These are phyloP conservation scores for Aureococcus anophagefferens DNA, from an alignment of 108 stramenopile species.

Conservation along the genomic window DNA sequence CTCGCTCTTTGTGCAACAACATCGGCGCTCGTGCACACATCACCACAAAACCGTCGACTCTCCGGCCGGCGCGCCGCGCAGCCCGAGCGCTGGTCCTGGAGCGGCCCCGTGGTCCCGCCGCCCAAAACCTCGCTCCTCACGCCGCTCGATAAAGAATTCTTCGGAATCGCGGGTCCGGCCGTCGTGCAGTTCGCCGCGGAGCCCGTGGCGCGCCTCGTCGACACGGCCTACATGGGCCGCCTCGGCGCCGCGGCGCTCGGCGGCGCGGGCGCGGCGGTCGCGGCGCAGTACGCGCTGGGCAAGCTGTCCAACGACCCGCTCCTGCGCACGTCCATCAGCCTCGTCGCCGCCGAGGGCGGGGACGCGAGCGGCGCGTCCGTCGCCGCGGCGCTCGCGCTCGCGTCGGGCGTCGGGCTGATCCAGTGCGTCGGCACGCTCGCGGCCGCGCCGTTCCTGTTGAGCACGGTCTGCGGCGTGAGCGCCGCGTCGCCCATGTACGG, in stretches of 20 bases:
- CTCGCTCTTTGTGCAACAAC: no score
- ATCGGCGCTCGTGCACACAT: no score
- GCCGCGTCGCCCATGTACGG: slow-evolving; percentile 56
- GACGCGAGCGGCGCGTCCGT: slow-evolving; percentile 52
- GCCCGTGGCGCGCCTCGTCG: slow-evolving; percentile 76
- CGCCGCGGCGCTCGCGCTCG: slow-evolving; percentile 68
- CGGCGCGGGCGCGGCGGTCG: slow-evolving; percentile 81
- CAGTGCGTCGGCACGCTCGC: slow-evolving; percentile 63
- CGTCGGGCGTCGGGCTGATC: slow-evolving; percentile 60
- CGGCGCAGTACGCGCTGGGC: slow-evolving; percentile 72
- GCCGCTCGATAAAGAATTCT: slow-evolving; percentile 62
- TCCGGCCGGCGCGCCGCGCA: no score
- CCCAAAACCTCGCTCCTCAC: no score
- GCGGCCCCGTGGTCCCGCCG: no score
- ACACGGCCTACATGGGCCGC: slow-evolving; percentile 71
- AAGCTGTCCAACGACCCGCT: slow-evolving; percentile 86
- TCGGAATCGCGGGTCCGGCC: slow-evolving; percentile 69
- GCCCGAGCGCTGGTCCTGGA: no score
- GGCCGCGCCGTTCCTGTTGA: slow-evolving; percentile 49
- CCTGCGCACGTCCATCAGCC: slow-evolving; percentile 67
- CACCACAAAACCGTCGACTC: no score
- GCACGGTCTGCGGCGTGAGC: slow-evolving; percentile 62
- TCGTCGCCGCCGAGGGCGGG: slow-evolving; percentile 74
- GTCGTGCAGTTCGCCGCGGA: slow-evolving; percentile 80
- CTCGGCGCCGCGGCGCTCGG: slow-evolving; percentile 74